Percentiles rank a stretch among this genome's conserved stretches.
These are phyloP conservation scores for Trametes cingulata DNA, from an alignment of 768 basidiomycete species.

Conservation along the genomic window DNA sequence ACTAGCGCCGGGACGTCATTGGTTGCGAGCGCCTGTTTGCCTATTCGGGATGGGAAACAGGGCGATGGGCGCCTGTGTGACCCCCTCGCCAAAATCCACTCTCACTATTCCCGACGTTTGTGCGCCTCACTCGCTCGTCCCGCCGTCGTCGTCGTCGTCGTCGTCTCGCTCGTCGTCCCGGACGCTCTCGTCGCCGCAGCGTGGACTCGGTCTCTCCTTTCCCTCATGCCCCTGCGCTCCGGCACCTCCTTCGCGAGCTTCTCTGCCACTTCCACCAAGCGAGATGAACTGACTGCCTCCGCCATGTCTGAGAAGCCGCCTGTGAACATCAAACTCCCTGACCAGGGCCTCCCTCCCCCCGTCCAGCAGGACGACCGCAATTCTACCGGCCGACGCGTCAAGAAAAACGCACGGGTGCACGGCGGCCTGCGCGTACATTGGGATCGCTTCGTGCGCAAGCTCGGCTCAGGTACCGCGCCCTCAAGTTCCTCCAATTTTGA, in stretches of 20 bases:
- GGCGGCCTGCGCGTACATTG: slow-evolving; percentile 32
- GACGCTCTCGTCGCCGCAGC: neutral
- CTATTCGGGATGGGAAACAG: neutral
- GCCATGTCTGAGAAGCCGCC: slow-evolving; percentile 14
- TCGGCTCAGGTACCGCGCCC: slow-evolving; percentile 38
- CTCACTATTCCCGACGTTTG: no score
- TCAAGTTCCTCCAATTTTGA: slow-evolving; percentile 55
- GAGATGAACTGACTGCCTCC: slow-evolving; percentile 15
- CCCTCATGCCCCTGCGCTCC: slow-evolving; percentile 15
- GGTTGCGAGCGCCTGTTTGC: neutral
- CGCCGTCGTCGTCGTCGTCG: neutral
- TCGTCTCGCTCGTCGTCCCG: neutral
- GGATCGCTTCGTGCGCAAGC: slow-evolving; percentile 34
- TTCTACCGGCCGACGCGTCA: slow-evolving; percentile 19
- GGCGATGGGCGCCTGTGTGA: neutral
- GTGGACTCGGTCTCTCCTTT: neutral
- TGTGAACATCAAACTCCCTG: slow-evolving; percentile 2
- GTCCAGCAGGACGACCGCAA: slow-evolving; percentile 17
- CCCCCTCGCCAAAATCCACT: neutral
- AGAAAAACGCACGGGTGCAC: slow-evolving; percentile 29
- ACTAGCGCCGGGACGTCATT: neutral
- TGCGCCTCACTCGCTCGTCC: neutral
- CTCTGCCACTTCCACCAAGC: slow-evolving; percentile 17
- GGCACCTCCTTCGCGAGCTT: slow-evolving; percentile 17
- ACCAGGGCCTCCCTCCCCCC: slow-evolving; percentile 17